Base-by-base conservation (phyloP, 441 rosid species). In the Populus hybrid region DNA sequence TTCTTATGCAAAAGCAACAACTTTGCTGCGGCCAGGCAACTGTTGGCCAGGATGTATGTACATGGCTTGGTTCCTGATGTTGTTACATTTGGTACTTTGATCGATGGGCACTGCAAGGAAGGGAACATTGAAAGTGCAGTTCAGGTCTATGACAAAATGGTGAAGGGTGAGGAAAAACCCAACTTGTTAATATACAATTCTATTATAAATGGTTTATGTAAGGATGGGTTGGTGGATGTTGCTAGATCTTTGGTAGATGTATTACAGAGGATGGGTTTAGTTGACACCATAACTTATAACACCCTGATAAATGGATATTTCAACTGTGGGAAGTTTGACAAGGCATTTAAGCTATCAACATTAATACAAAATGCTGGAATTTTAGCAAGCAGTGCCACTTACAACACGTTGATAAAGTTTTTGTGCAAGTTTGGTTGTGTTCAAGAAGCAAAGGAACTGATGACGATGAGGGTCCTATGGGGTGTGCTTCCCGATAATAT, bases 121-220 rank as follows among this genome's bases (percentile, higher is more conserved):
- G 94, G 95, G 69, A 82, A 89, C 63, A 79, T 89, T 79, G 90
- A 92, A 59, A 90, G 83, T 77, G 95, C 96, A 0, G 89, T 90
- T 46, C 86, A 87, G 68, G 75, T 94, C 86, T 88, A 90, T 69
- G 86, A 78, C 0, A 89, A 87, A 78, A 90, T 93, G 97, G 76
- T 90, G 76, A 86, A 75, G 73, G 83, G 84, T 18, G 95, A 94
- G 42, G 80, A 89, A 80, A 84, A 86, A 1, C 97, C 98, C 16
- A 93, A 88, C 76, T 92, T 92, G 63, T 69, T 92, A 34, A 85
- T 95, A 20, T 92, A 92, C 85, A 93, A 95, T 71, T 86, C 97
- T 11, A 75, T 93, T 80, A 88, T 93, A 61, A 90, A 87, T 82
- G 83, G 91, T 67, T 88, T 93, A 88, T 92, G 97, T 81, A 90